Conservation (phyloP, 1,284 basidiomycete genomes). For the Pterula multifida region DNA sequence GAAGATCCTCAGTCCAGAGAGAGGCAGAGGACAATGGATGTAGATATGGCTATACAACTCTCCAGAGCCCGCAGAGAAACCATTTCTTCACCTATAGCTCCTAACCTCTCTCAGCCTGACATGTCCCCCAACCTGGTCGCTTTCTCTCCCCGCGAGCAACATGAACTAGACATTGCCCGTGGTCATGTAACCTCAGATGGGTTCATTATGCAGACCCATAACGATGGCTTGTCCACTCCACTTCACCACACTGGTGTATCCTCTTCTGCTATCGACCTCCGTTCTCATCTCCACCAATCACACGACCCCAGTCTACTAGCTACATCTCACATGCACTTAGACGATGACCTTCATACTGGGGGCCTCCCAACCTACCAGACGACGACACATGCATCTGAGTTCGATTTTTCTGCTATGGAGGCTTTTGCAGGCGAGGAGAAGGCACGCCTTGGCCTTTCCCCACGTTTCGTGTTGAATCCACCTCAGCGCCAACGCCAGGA, state of each 20-base stretch:
- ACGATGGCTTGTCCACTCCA: constrained; percentile 12
- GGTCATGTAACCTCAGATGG: constrained; percentile 16
- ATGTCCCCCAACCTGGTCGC: constrained; percentile 20
- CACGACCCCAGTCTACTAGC: constrained; percentile 40
- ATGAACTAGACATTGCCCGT: constrained; percentile 30
- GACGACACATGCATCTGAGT: constrained; percentile 37
- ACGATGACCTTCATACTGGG: constrained; percentile 23
- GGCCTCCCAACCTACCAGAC: constrained; percentile 54
- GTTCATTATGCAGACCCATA: constrained; percentile 11
- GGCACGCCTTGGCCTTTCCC: constrained; percentile 27
- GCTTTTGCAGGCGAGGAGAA: constrained; percentile 71
- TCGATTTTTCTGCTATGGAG: constrained; percentile 76
- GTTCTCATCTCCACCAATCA: constrained; percentile 26
- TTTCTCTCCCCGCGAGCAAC: constrained; percentile 33
- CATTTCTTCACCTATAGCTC: constrained; percentile 23
- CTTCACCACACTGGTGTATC: constrained; percentile 13
- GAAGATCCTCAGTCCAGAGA: constrained; percentile 62
- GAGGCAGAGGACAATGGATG: constrained; percentile 76
- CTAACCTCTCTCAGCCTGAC: constrained; percentile 9
- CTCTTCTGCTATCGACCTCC: constrained; percentile 17
- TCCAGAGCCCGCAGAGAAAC: constrained; percentile 64
- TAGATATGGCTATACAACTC: constrained; percentile 75
- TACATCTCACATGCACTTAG: constrained; percentile 15
- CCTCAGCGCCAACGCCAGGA: constrained; percentile 9
- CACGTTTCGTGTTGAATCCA: constrained; percentile 10